phyloP scores from a whole-genome alignment of 1,139 yeast species.

The Lodderomyces margitis region DNA sequence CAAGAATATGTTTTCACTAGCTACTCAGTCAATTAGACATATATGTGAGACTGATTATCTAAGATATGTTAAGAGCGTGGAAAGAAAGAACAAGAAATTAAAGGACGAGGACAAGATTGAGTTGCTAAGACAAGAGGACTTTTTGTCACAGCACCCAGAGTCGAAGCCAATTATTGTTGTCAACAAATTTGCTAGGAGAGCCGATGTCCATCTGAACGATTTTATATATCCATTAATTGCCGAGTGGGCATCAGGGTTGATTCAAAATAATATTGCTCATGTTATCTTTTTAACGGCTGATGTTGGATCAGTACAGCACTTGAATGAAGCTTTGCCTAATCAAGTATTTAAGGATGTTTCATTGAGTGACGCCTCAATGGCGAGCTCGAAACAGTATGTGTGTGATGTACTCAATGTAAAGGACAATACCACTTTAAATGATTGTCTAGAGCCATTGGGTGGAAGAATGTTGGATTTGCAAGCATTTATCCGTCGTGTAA shows the following conservation, averaged over 20 bases:
- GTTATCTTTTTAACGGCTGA: conserved; percentile 87
- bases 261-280: conserved; percentile 81
- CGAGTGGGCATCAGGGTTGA: conserved; percentile 82
- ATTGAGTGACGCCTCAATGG: conserved; percentile 77
- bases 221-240: conserved; percentile 76
- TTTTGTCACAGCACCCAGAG: conserved; percentile 81
- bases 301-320: conserved; percentile 67
- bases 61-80: conserved; percentile 25
- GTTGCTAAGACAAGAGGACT: conserved; percentile 69
- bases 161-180: conserved; percentile 84
- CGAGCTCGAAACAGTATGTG: conserved; percentile 72
- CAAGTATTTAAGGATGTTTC: conserved; percentile 77
- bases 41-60: conserved; percentile 53
- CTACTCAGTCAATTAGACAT: conserved; percentile 69
- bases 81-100: conserved; percentile 13
- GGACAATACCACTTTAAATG: conserved; percentile 41
- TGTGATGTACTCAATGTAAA: conserved; percentile 50
- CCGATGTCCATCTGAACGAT: conserved; percentile 52
- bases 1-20: conserved; percentile 73
- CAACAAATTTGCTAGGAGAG: conserved; percentile 61
- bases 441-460: conserved; percentile 73
- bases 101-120: conserved; percentile 19
- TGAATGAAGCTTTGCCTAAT: conserved; percentile 75
- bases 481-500: conserved; percentile 81
- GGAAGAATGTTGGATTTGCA: conserved; percentile 95